Evolutionary conservation across 75 land plant genomes (phyloP), one percentile per base, ranked within the genome.

Genomic region (Pinus tabuliformis): DNA sequence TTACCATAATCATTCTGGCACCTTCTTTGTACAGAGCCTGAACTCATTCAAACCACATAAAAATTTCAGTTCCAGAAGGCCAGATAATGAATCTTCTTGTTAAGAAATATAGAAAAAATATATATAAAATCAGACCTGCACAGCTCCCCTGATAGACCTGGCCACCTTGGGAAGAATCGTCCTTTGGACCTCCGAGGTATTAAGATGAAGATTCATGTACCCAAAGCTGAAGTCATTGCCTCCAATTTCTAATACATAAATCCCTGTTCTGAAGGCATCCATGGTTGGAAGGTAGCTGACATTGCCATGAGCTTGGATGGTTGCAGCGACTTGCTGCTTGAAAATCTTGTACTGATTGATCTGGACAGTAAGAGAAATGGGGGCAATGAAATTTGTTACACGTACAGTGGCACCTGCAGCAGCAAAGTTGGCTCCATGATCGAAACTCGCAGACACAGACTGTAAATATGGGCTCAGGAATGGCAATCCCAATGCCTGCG

Each of bases 381-480:
- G 81, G 13, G 81, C 78, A 30, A 80, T 80, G 78, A 79, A 79
- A 45, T 16, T 36, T 24, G 57, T 56, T 11, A 30, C 71, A 4
- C 79, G 70, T 6, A n/a, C 79, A 39, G 92, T 85, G 18, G 91
- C 84, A 57, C 94, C 94, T 37, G 88, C 91, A 0, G 87, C 87
- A 1, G 94, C 94, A 66, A 91, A 91, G 62, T 91, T 91, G 30
- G 91, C 91, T 57, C 94, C 94, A 74, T 86, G 86, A 9, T 78
- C 73, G 80, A 78, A 91, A 74, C 83, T 85, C 12, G 94, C 56
- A 21, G 84, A 88, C 24, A 91, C 57, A 1, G 91, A 84, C 56
- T 89, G 65, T 72, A 91, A 58, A 58, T 84, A 88, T 0, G 91
- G 84, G 75, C 73, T 80, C 73, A 89, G 62, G 57, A 81, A 84